Percentiles rank a stretch among this genome's conserved stretches.
Evolutionary conservation across 805 yeast genomes (phyloP).

Genomic region (Nakazawaea siamensis): DNA sequence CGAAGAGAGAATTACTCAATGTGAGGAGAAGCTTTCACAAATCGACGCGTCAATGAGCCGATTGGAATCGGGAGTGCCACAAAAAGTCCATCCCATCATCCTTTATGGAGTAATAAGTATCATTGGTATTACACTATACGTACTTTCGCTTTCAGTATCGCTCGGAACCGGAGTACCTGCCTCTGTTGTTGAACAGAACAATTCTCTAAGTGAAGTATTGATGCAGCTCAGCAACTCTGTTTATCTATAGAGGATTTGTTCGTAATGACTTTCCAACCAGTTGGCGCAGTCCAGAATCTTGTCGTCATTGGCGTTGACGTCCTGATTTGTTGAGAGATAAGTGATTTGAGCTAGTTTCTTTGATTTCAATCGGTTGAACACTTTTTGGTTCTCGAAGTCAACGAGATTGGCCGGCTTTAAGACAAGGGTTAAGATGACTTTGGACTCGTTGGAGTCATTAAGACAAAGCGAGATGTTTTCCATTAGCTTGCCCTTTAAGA

Average conservation of each 20-base stretch:
- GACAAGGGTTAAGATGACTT: slow-evolving; percentile 4
- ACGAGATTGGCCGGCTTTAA: slow-evolving; percentile 5
- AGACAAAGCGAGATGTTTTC: slow-evolving; percentile 2
- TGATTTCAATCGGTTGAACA: slow-evolving; percentile 1
- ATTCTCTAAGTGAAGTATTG: no score
- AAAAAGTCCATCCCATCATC: no score
- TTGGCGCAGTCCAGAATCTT: slow-evolving; percentile 1
- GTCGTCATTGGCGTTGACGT: slow-evolving; percentile 1
- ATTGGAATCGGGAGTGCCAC: no score
- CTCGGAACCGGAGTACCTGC: no score
- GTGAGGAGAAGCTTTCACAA: slow-evolving; percentile 1
- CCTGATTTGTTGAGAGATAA: no score
- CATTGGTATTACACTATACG: no score
- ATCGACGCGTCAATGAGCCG: no score
- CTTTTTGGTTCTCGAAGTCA: slow-evolving; percentile 4
- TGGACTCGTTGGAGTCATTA: background rate
- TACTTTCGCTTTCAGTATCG: no score
- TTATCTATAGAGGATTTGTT: slow-evolving; percentile 2
- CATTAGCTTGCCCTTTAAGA: slow-evolving; percentile 7
- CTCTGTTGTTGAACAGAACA: no score
- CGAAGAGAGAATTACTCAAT: background rate
- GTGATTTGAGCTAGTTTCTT: no score
- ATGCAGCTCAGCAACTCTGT: no score
- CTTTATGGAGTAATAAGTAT: no score
- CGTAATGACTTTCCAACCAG: slow-evolving; percentile 8